phyloP scores from a whole-genome alignment of 805 yeast genomes.

The Candida wancherniae region DNA sequence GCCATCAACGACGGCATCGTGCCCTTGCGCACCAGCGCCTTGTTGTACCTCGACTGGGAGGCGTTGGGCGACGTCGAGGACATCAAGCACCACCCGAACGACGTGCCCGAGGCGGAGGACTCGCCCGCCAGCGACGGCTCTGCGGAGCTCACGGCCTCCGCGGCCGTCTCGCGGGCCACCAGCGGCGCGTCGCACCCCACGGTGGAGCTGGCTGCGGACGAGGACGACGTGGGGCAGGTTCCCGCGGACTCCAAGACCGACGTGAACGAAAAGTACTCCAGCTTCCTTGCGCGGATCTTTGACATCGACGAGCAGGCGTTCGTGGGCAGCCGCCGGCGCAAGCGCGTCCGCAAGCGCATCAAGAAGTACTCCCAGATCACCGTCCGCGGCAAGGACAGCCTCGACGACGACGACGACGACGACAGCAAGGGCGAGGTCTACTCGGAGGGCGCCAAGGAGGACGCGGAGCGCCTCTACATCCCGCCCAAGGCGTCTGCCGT shows the following conservation, averaged over 20 bases:
- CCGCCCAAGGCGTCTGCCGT: constrained; percentile 43
- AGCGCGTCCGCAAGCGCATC: constrained; percentile 7
- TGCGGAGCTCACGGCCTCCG: background rate
- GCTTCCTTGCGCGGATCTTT: constrained; percentile 12
- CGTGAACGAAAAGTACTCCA: constrained; percentile 11
- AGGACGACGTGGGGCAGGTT: constrained; percentile 27
- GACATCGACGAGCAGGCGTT: constrained; percentile 9
- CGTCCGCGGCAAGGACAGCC: constrained; percentile 20
- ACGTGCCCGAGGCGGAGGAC: constrained; percentile 4
- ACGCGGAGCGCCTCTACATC: constrained; percentile 27
- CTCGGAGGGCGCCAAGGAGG: constrained; percentile 4
- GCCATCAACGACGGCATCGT: constrained; percentile 44
- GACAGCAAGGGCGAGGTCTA: constrained; percentile 1
- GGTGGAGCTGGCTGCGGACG: too few relatives aligned
- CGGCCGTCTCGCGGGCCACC: background rate
- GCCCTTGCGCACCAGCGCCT: constrained; percentile 40
- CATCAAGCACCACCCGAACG: constrained; percentile 14
- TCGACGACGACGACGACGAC: constrained; percentile 4
- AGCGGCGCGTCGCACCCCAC: background rate
- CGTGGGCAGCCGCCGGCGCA: background rate
- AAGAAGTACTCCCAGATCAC: constrained; percentile 7
- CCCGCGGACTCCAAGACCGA: constrained; percentile 21
- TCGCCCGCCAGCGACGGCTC: too few relatives aligned
- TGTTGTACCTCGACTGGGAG: constrained; percentile 39
- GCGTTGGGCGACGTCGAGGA: constrained; percentile 38